A percentile compares a stretch with the other conserved stretches of the same genome.
phyloP scores from a whole-genome alignment of 1,284 basidiomycete genomes.

The Waitea zeae region DNA sequence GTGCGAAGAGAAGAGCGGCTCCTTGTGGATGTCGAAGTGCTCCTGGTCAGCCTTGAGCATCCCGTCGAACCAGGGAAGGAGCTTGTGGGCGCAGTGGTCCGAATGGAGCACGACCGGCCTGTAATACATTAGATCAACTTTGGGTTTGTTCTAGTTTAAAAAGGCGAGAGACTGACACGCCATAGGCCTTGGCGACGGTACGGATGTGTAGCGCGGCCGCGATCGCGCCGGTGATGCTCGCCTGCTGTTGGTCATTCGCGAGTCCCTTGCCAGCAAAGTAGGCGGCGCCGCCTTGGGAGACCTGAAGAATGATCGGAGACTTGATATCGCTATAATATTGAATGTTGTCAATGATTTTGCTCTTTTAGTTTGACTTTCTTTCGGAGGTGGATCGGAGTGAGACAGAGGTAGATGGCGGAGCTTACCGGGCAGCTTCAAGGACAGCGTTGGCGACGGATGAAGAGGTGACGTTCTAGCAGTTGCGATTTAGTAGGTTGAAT shows the following conservation, averaged over 20 bases:
- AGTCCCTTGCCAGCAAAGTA: constrained; percentile 98
- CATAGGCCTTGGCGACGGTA: constrained; percentile 76
- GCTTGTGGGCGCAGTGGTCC: constrained; percentile 98
- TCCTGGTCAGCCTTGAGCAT: constrained; percentile 96
- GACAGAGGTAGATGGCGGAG: neutral
- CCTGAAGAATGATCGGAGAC: constrained; percentile 94
- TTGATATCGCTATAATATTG: constrained; percentile 67
- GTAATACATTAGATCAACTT: neutral
- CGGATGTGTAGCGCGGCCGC: constrained; percentile 92
- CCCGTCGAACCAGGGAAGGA: constrained; percentile 98
- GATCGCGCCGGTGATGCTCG: constrained; percentile 85
- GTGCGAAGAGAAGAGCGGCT: constrained; percentile 96
- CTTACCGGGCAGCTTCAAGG: constrained; percentile 75
- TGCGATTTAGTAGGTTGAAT: constrained; percentile 6
- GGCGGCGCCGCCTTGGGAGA: constrained; percentile 92
- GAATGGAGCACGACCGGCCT: constrained; percentile 97
- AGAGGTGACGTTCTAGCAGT: constrained; percentile 65
- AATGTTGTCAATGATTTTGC: too few species aligned
- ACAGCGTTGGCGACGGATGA: constrained; percentile 78
- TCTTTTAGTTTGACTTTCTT: too few species aligned
- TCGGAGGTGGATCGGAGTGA: too few species aligned
- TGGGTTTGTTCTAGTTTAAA: constrained; percentile 2
- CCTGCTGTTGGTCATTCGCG: constrained; percentile 90
- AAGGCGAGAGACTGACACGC: constrained; percentile 42
- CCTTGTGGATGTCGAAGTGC: constrained; percentile 81